These are phyloP conservation scores for Mycena epipterygia DNA, from an alignment of 768 basidiomycete genomes.

Conservation along the genomic window DNA sequence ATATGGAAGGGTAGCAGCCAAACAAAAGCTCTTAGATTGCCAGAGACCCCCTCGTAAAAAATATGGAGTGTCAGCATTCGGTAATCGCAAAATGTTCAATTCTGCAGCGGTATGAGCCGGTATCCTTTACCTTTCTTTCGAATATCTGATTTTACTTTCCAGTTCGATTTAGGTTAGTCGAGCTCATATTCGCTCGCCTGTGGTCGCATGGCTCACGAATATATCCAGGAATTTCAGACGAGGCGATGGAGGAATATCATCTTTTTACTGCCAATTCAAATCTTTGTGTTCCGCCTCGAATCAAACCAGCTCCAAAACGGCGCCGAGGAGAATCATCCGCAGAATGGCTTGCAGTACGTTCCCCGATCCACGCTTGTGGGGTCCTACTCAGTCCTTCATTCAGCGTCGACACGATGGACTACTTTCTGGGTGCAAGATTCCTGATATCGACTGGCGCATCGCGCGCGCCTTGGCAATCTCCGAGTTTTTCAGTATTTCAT, in stretches of 20 bases:
- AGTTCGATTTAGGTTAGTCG: constrained; percentile 10
- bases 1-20: constrained; percentile 24
- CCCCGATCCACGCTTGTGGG: background rate
- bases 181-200: background rate
- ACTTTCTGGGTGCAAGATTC: constrained; percentile 24
- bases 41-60: constrained; percentile 10
- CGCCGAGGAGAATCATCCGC: constrained; percentile 21
- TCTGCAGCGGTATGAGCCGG: constrained; percentile 10
- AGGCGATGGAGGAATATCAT: constrained; percentile 26
- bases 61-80: constrained; percentile 1
- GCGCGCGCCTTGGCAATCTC: constrained; percentile 30
- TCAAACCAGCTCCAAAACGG: constrained; percentile 27
- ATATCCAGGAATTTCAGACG: constrained; percentile 19
- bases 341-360: constrained; percentile 30
- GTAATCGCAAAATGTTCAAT: constrained; percentile 12
- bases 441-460: constrained; percentile 31
- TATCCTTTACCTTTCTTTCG: background rate
- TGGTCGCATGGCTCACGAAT: background rate
- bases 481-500: constrained; percentile 20
- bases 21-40: constrained; percentile 23
- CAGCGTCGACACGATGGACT: constrained; percentile 24
- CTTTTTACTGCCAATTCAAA: constrained; percentile 6
- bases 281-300: constrained; percentile 26
- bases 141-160: background rate
- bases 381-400: background rate